A percentile compares a stretch with the other conserved stretches of the same genome.
Conservation (phyloP, 371 early-diverging fungal genomes). For the Thermomucor indicae-seudaticae region DNA sequence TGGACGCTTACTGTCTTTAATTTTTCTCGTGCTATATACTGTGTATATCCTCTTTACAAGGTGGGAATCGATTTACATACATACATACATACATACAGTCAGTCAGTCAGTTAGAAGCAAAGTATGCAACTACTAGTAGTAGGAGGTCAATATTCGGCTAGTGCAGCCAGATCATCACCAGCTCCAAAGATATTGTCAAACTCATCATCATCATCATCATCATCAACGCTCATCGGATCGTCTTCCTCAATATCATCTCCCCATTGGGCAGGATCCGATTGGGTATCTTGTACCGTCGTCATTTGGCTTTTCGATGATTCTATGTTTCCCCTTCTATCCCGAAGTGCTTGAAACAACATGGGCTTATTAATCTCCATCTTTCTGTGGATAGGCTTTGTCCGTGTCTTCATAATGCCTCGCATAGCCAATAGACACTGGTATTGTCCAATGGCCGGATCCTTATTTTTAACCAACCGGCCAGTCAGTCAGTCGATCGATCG, state of each 20-base stretch:
- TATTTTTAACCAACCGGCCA: background rate
- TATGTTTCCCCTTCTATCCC: background rate
- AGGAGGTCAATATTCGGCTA: no score
- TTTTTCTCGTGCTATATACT: no score
- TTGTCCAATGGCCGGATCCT: constrained; percentile 6
- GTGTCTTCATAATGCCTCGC: constrained; percentile 19
- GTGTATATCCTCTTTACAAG: no score
- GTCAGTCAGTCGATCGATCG: background rate
- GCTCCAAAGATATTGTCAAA: constrained; percentile 34
- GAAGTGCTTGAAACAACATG: background rate
- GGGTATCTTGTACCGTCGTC: background rate
- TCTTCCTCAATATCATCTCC: background rate
- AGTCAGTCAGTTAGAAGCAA: no score
- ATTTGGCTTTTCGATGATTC: background rate
- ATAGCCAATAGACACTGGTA: constrained; percentile 17
- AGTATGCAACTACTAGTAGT: no score
- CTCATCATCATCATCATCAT: constrained; percentile 12
- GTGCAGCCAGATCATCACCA: constrained; percentile 20
- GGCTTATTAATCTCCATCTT: background rate
- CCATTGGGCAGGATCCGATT: background rate
- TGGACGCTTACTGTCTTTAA: no score
- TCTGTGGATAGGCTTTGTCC: background rate
- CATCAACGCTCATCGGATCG: constrained; percentile 14
- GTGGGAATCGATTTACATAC: no score
- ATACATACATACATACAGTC: no score